Evolutionary conservation across 176 grass and related monocot genomes (phyloP), one percentile per base, ranked within the genome.

Genomic region (Lolium multiflorum): DNA sequence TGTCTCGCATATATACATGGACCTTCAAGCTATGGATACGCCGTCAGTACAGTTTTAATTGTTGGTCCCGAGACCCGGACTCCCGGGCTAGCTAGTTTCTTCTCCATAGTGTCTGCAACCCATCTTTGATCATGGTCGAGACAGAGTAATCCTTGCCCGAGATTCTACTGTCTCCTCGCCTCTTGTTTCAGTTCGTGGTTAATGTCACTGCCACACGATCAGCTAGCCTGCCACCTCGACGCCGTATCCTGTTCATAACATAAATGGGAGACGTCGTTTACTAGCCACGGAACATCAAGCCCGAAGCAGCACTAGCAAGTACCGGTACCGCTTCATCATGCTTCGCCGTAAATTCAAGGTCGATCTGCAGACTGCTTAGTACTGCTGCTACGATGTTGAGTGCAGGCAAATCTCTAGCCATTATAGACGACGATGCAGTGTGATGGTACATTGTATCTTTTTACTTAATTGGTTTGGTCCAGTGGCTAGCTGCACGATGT

Each of bases 381-480:
- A 13, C 24, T 14, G 3, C 43, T 58, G 3, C 43, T 58, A 17
- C 10, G 22, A 49, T 60, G 18, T 48, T 74, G 1, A 51, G 72
- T 73, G 35, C 80, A 63, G 25, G 64, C 67, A 80, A 55, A 76
- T 77, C 59, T 85, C 28, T 55, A 39, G 47, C 82, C 15, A 76
- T 64, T 76, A 62, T 63, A 49, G 56, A 76, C 20, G 9, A 56
- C 31, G 56, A 37, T 8, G 59, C 22, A 15, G 22, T 54, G 66
- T 11, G 24, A 39, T 31, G 50, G 50, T 26, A 15, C 52, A 80
- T 9, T 24, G 21, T 48, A 25, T 11, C 47, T 70, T 87, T 54
- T 20, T 64, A 7, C 31, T 82, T 82, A 67, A 88, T 76, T 88
- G 44, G 44, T 21, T 59, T 77, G 35, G 47, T 51, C 72, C 21